Evolutionary conservation across 148 eudicot genomes (phyloP).

Genomic region (Nyssa sinensis): DNA sequence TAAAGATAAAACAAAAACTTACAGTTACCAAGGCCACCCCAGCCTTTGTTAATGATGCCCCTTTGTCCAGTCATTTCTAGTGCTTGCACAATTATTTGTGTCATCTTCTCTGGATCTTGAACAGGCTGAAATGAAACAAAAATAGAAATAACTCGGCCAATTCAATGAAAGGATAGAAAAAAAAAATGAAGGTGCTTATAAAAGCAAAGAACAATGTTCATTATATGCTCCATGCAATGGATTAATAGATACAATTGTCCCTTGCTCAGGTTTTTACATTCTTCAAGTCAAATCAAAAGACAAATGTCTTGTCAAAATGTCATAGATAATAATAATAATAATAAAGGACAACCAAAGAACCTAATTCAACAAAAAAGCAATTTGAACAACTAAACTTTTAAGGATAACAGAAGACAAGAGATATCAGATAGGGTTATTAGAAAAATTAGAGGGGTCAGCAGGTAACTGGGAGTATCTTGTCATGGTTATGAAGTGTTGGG

Average conservation of each 20-base stretch:
- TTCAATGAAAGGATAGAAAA: not conserved
- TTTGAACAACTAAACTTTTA: too few species aligned
- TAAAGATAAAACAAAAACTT: constrained; percentile 28
- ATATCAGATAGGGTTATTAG: too few species aligned
- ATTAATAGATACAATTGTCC: not conserved
- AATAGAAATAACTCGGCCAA: not conserved
- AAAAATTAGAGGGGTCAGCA: too few species aligned
- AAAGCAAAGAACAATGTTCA: not conserved
- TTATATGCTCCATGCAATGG: not conserved
- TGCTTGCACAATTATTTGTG: constrained; percentile 79
- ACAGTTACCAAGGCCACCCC: constrained; percentile 98
- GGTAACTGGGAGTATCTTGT: too few species aligned
- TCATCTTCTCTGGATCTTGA: constrained; percentile 88
- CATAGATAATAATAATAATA: not conserved
- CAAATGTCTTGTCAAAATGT: not conserved
- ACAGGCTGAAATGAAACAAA: constrained; percentile 63
- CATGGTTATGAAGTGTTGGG: too few species aligned
- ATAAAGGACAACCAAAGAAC: not conserved
- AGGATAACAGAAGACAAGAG: too few species aligned
- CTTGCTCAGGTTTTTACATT: not conserved
- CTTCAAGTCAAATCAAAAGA: too few species aligned
- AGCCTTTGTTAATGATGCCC: constrained; percentile 96
- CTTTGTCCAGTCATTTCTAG: constrained; percentile 81
- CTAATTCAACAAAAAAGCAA: too few species aligned
- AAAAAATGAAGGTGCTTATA: not conserved